A percentile compares a stretch with the other conserved stretches of the same genome.
These are phyloP conservation scores for Celoporthe dispersa DNA, from an alignment of 2,329 filamentous ascomycete genomes.

Conservation along the genomic window DNA sequence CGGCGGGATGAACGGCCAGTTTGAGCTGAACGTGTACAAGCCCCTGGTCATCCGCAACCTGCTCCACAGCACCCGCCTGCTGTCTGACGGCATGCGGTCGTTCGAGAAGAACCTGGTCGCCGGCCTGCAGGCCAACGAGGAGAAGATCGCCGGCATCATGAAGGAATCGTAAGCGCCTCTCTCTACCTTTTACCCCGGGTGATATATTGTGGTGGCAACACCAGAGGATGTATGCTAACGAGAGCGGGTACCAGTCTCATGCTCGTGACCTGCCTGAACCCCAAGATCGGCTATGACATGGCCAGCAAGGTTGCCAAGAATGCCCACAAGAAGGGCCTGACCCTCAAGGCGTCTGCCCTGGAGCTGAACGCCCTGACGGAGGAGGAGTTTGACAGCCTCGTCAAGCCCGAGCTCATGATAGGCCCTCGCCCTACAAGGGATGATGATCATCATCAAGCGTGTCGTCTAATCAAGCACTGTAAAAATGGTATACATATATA, in stretches of 20 bases:
- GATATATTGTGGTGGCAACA: background rate
- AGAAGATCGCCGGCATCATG: constrained; percentile 85
- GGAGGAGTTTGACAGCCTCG: constrained; percentile 88
- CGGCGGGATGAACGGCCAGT: constrained; percentile 96
- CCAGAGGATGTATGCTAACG: background rate
- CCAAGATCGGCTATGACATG: constrained; percentile 97
- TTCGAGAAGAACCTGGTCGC: constrained; percentile 93
- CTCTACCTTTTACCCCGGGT: background rate
- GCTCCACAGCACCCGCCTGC: constrained; percentile 85
- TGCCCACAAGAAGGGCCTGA: constrained; percentile 96
- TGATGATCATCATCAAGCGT: constrained; percentile 31
- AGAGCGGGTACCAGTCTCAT: constrained; percentile 69
- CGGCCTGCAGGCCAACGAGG: constrained; percentile 90
- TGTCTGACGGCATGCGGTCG: constrained; percentile 90
- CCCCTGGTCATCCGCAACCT: constrained; percentile 94
- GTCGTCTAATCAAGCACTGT: background rate
- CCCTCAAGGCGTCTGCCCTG: constrained; percentile 90
- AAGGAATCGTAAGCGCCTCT: constrained; percentile 78
- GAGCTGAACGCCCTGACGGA: constrained; percentile 87
- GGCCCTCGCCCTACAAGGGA: constrained; percentile 67
- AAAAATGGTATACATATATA: background rate
- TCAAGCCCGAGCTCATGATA: constrained; percentile 94
- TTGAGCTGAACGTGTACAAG: constrained; percentile 99
- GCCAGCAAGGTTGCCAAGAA: constrained; percentile 97
- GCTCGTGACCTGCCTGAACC: constrained; percentile 97